Conservation (phyloP, 176 grass and related monocot genomes). For the Miscanthus lutarioriparius region DNA sequence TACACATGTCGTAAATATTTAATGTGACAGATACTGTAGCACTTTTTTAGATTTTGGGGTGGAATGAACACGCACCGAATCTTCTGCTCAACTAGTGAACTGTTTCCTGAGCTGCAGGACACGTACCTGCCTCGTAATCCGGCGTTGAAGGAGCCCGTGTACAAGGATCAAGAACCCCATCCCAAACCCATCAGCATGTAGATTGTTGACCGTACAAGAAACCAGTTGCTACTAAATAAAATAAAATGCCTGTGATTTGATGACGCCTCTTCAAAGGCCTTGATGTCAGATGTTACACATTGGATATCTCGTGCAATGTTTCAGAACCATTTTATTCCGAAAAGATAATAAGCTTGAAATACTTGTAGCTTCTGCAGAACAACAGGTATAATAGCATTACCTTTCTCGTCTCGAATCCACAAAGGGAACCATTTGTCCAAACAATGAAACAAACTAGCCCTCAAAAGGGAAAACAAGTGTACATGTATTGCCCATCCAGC, state of each 20-base stretch:
- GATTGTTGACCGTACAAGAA: not conserved
- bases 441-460: no score
- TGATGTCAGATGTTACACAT: not conserved
- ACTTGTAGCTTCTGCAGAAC: not conserved
- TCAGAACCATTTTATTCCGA: not conserved
- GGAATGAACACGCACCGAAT: no score
- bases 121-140: slow-evolving; percentile 73
- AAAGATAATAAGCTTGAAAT: not conserved
- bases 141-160: slow-evolving; percentile 54
- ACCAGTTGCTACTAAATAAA: slow-evolving; percentile 14
- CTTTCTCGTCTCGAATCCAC: no score
- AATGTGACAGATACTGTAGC: no score
- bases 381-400: not conserved
- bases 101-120: slow-evolving; percentile 41
- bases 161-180: slow-evolving; percentile 23
- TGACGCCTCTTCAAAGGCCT: not conserved
- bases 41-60: no score
- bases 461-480: no score
- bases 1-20: no score
- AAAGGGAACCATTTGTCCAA: no score
- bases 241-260: not conserved
- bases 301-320: not conserved
- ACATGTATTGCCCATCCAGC: not conserved
- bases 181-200: slow-evolving; percentile 48
- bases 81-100: not conserved